phyloP scores from a whole-genome alignment of 768 basidiomycete species.

The Candolleomyces efflorescens region DNA sequence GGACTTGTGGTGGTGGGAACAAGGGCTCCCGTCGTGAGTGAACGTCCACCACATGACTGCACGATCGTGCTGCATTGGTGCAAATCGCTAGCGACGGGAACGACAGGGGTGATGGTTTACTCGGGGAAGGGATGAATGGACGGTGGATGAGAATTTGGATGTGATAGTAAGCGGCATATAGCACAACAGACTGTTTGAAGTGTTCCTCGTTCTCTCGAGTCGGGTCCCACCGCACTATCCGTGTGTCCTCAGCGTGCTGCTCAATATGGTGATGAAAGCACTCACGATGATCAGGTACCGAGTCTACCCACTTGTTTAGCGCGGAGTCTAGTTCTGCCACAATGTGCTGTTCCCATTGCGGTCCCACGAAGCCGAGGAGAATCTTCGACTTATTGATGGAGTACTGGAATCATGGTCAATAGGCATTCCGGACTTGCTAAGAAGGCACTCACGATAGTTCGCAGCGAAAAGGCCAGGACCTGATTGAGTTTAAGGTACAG shows the following conservation, averaged over 20 bases:
- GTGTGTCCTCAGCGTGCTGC: neutral
- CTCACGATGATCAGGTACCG: slow-evolving; percentile 57
- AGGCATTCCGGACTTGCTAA: neutral
- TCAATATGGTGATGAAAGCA: neutral
- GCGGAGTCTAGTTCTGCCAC: slow-evolving; percentile 71
- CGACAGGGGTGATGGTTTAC: slow-evolving; percentile 40
- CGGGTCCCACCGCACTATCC: slow-evolving; percentile 51
- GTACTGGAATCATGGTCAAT: slow-evolving; percentile 43
- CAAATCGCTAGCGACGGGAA: slow-evolving; percentile 75
- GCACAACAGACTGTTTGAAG: slow-evolving; percentile 58
- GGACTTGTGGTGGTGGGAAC: slow-evolving; percentile 27
- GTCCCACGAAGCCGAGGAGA: slow-evolving; percentile 55
- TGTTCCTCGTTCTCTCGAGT: slow-evolving; percentile 37
- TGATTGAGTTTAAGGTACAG: slow-evolving; percentile 55
- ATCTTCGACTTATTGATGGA: slow-evolving; percentile 77
- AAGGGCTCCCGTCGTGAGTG: slow-evolving; percentile 33
- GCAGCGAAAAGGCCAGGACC: slow-evolving; percentile 57
- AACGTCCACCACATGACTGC: slow-evolving; percentile 72
- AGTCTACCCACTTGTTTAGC: slow-evolving; percentile 68
- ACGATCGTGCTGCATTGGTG: slow-evolving; percentile 77
- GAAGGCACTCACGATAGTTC: slow-evolving; percentile 51
- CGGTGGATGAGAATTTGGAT: slow-evolving; percentile 74
- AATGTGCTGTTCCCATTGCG: slow-evolving; percentile 63
- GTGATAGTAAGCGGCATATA: slow-evolving; percentile 50
- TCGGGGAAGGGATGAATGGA: slow-evolving; percentile 65